These are phyloP conservation scores for Naegleria gruberi DNA, from an alignment of 208 protist genomes.

Conservation along the genomic window DNA sequence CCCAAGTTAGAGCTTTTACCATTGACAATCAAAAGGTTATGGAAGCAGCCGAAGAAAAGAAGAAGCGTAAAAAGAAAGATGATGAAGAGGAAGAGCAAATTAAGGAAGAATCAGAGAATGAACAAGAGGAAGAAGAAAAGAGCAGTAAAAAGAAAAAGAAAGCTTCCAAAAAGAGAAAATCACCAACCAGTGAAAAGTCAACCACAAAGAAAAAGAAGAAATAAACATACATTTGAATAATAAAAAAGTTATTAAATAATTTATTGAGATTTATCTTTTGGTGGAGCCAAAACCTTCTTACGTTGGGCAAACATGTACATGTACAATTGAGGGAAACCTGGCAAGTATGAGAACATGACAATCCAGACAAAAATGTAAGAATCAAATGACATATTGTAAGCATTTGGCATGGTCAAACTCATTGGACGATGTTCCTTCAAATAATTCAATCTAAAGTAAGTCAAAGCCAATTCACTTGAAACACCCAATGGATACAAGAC, in stretches of 20 bases:
- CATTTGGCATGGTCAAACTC: constrained; percentile 63
- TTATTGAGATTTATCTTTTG: background rate
- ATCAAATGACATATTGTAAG: constrained; percentile 63
- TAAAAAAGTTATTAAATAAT: too few relatives aligned
- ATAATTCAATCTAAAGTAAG: constrained; percentile 61
- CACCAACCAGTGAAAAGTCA: too few relatives aligned
- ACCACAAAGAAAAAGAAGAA: too few relatives aligned
- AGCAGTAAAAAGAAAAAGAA: background rate
- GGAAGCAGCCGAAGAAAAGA: background rate
- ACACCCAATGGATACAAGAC: constrained; percentile 77
- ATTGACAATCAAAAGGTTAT: background rate
- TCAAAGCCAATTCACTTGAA: constrained; percentile 64
- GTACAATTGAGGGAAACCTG: constrained; percentile 72
- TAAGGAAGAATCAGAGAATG: background rate
- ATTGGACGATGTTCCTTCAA: constrained; percentile 54
- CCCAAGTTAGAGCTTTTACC: background rate
- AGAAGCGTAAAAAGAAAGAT: background rate
- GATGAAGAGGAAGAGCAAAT: background rate
- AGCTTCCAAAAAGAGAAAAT: background rate
- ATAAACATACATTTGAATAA: too few relatives aligned
- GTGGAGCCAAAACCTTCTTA: constrained; percentile 48
- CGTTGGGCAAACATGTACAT: constrained; percentile 74
- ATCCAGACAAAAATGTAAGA: constrained; percentile 62
- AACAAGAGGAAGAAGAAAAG: background rate
- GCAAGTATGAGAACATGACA: constrained; percentile 61